Base-by-base conservation (phyloP, 108 stramenopile genomes). In the Craspedostauros australis region DNA sequence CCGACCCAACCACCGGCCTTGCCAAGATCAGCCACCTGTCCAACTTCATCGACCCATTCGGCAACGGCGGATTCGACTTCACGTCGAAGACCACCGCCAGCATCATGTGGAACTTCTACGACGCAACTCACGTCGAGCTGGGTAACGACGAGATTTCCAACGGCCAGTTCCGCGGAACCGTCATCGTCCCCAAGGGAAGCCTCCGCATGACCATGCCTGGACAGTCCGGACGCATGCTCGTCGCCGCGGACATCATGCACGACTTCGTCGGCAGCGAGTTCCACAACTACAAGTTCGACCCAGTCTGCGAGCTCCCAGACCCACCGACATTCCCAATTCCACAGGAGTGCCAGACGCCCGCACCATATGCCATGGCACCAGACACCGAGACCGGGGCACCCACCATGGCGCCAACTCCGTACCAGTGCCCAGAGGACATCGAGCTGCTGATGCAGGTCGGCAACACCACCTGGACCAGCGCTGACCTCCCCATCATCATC, bases 221-320 rank as follows among this genome's bases (percentile, higher is more conserved):
- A 34, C 64, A 64, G 27, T 54, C 53, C 22, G 64, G 64, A 2
- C 54, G 64, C 5, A 28, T 19, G 26, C 30, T 64, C 6, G 54
- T 56, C 8, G 31, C 15, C 14, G 64, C 54, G 2, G 27, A 49
- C 26, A 31, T 64, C 6, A 19, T 24, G 6, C 64, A 64, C 16
- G 32, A 64, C n/a, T n/a, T n/a, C n/a, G n/a, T n/a, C n/a, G 64
- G 64, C 2, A 50, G 47, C 12, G 64, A 64, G 24, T 64, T 64
- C 54, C 64, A 64, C 41, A 34, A 42, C 20, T 64, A 49, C 2
- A 26, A 34, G 3, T 64, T 56, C 39, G 25, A 64, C 9, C 64
- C 64, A 7, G 39, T 32, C 4, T 45, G 42, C 15, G 40, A 54
- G 2, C 33, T 64, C 7, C 46, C 54, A 3, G n/a, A n/a, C n/a